These are phyloP conservation scores for Mycena venus DNA, from an alignment of 768 basidiomycete genomes.

Conservation along the genomic window DNA sequence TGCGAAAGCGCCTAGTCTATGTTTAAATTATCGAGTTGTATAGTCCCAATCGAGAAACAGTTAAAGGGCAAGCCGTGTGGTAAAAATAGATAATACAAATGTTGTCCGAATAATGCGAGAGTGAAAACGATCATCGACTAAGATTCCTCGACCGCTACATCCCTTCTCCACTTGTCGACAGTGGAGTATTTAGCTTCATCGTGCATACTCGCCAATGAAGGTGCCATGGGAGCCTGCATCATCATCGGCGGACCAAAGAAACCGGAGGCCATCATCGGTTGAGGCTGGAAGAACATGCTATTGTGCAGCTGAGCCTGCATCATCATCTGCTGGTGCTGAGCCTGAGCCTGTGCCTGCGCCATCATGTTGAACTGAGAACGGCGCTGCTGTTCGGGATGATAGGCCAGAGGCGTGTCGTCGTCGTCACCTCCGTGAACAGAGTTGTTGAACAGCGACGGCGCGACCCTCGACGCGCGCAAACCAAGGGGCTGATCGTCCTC, in stretches of 20 bases:
- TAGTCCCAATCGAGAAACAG: too few species aligned
- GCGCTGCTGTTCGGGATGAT: conserved; percentile 86
- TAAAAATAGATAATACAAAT: not conserved
- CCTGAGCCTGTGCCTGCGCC: conserved; percentile 49
- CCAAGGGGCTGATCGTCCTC: conserved; percentile 83
- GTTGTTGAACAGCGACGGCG: conserved; percentile 36
- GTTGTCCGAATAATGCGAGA: not conserved
- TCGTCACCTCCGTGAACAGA: conserved; percentile 58
- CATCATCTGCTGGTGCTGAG: conserved; percentile 75
- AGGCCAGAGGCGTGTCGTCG: conserved; percentile 77
- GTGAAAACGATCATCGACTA: not conserved
- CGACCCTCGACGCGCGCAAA: conserved; percentile 69
- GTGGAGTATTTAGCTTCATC: conserved; percentile 77
- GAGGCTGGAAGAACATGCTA: conserved; percentile 78
- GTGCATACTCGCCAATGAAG: conserved; percentile 48
- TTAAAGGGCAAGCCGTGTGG: not conserved
- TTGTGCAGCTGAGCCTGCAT: conserved; percentile 84
- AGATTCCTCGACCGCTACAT: conserved; percentile 77
- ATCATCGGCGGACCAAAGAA: conserved; percentile 74
- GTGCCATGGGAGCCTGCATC: conserved; percentile 68
- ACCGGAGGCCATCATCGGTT: conserved; percentile 77
- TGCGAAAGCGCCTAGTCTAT: not conserved
- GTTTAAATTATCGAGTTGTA: not conserved
- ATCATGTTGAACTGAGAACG: conserved; percentile 75
- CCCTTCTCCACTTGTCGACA: conserved; percentile 86